phyloP scores from a whole-genome alignment of 2,329 filamentous ascomycete genomes.

The Ceratocystis smalleyi region DNA sequence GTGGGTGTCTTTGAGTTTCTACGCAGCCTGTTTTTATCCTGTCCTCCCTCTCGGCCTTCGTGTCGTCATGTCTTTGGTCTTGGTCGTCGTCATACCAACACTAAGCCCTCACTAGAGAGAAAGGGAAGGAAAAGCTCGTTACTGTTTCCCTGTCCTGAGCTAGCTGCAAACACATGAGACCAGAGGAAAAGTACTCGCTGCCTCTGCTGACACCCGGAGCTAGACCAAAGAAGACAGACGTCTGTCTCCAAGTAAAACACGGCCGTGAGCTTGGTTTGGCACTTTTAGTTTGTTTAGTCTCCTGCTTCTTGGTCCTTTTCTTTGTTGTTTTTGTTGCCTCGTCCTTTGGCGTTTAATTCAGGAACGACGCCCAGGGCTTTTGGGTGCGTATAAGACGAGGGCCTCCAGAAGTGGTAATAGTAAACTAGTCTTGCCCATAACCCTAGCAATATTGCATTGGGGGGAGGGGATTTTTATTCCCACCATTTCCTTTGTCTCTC shows the following conservation, averaged over 20 bases:
- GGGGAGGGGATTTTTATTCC: neutral
- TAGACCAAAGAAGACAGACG: too few relatives aligned
- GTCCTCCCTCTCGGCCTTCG: neutral
- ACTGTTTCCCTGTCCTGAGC: neutral
- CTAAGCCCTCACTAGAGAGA: neutral
- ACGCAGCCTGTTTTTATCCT: neutral
- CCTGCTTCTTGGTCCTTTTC: neutral
- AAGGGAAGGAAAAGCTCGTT: neutral
- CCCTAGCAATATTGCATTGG: neutral
- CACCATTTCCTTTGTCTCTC: neutral
- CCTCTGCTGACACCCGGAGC: too few relatives aligned
- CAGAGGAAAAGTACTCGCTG: too few relatives aligned
- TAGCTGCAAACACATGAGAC: neutral
- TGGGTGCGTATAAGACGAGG: neutral
- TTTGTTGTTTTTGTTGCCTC: neutral
- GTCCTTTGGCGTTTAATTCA: neutral
- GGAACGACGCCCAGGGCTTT: neutral
- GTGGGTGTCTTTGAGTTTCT: neutral
- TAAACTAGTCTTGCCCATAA: neutral
- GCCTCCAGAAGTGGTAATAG: neutral
- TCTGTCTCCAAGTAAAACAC: too few relatives aligned
- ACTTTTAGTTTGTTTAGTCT: neutral
- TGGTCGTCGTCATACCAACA: neutral
- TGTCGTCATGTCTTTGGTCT: neutral
- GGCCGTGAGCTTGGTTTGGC: too few relatives aligned